Conservation (phyloP, 148 eudicot species). For the Selenicereus undatus region DNA sequence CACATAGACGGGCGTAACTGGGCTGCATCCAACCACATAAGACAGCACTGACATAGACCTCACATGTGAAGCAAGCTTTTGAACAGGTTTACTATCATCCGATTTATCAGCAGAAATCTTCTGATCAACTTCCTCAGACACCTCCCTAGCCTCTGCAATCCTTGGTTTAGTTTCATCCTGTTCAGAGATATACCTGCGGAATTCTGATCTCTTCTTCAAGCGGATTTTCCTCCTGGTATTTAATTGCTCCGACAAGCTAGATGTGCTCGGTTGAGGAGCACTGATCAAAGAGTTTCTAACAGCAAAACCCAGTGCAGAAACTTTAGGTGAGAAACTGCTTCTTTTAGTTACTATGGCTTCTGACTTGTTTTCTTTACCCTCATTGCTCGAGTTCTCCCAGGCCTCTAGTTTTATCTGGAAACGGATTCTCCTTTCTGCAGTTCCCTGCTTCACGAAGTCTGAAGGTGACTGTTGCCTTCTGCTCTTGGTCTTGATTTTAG, state of each 20-base stretch:
- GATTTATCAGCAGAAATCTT: neutral
- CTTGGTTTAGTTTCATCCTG: neutral
- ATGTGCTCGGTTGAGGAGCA: neutral
- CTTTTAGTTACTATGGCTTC: neutral
- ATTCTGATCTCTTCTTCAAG: neutral
- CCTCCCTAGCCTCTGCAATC: neutral
- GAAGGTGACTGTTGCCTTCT: neutral
- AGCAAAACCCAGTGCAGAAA: neutral
- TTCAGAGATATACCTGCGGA: neutral
- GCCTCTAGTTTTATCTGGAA: conserved; percentile 28
- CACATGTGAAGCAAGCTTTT: neutral
- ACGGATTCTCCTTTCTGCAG: conserved; percentile 67
- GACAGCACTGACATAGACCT: neutral
- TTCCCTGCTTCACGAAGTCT: conserved; percentile 38
- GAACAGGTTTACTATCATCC: neutral
- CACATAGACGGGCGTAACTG: neutral
- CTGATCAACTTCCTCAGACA: neutral
- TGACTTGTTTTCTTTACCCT: neutral
- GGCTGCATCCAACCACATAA: neutral
- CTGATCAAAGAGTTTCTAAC: neutral
- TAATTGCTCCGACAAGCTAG: neutral
- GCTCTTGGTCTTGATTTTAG: conserved; percentile 33
- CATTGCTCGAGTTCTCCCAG: neutral
- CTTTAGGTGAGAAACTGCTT: neutral
- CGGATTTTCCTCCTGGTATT: neutral